These are phyloP conservation scores for Collariella sp. DNA, from an alignment of 495 filamentous ascomycete species.

Conservation along the genomic window DNA sequence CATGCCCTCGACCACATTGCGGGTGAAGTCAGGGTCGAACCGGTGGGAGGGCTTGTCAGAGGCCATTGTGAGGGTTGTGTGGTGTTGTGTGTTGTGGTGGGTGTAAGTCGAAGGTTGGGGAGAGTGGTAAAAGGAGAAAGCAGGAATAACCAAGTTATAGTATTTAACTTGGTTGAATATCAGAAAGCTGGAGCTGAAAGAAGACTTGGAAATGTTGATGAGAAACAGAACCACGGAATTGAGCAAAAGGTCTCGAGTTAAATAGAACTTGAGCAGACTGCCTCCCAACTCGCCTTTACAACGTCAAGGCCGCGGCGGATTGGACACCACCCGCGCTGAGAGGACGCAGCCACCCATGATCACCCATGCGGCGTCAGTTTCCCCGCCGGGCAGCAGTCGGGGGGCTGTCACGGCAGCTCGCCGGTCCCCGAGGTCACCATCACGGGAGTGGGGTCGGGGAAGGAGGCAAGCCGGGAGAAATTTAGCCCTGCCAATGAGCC, in stretches of 20 bases:
- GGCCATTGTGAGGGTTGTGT: constrained; percentile 16
- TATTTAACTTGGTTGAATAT: not conserved
- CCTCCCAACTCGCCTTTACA: not conserved
- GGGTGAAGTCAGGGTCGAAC: constrained; percentile 71
- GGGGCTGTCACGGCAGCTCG: constrained; percentile 27
- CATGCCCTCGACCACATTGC: constrained; percentile 65
- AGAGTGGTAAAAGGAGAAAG: not conserved
- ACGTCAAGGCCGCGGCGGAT: not conserved
- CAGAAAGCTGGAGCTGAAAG: not conserved
- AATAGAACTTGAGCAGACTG: constrained; percentile 4
- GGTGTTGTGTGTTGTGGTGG: constrained; percentile 5
- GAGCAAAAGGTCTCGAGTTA: constrained; percentile 5
- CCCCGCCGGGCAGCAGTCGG: constrained; percentile 24
- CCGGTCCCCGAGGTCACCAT: constrained; percentile 15
- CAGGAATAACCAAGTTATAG: not conserved
- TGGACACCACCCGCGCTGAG: constrained; percentile 19
- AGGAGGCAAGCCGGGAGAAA: constrained; percentile 25
- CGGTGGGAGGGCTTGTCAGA: constrained; percentile 25
- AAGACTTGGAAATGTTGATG: not conserved
- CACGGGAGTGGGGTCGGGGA: constrained; percentile 20
- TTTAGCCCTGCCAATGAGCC: constrained; percentile 27
- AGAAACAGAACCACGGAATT: not conserved
- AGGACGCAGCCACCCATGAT: constrained; percentile 11
- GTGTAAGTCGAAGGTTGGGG: not conserved
- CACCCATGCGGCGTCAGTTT: constrained; percentile 22